Evolutionary conservation across 306 rosid species (phyloP).

Genomic region (Prinsepia uniflora): DNA sequence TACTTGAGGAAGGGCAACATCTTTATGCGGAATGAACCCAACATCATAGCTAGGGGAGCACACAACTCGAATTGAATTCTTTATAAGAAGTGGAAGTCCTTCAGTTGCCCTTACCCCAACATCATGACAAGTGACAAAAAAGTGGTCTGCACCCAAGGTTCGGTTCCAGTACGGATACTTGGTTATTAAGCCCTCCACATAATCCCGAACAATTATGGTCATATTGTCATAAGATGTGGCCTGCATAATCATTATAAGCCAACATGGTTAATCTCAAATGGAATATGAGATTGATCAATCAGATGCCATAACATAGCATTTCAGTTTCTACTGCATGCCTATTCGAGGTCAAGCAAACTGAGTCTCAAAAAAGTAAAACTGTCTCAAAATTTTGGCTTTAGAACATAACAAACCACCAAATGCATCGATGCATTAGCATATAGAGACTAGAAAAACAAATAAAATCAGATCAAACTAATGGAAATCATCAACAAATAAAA

Average conservation of each 20-base stretch:
- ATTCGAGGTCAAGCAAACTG: not conserved
- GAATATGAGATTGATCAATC: conserved; percentile 14
- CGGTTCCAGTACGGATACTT: conserved; percentile 99
- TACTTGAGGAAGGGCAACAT: conserved; percentile 93
- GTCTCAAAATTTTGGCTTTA: not conserved
- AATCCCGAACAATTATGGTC: conserved; percentile 84
- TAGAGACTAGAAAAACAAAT: not conserved
- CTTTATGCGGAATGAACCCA: conserved; percentile 97
- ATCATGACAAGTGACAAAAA: conserved; percentile 97
- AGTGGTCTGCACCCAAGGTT: conserved; percentile 95
- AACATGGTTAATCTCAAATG: conserved; percentile 19
- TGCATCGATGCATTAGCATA: not conserved
- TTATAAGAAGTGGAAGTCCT: conserved; percentile 78
- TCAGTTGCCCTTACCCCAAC: conserved; percentile 96
- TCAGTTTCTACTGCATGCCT: not conserved
- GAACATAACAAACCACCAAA: not conserved
- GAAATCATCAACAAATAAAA: not conserved
- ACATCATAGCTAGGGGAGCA: conserved; percentile 98
- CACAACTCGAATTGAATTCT: conserved; percentile 89
- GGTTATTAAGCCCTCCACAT: conserved; percentile 75
- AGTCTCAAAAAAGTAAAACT: not conserved
- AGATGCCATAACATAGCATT: not conserved
- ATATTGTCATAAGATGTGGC: conserved; percentile 88
- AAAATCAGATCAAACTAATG: not conserved
- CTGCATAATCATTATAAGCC: conserved; percentile 49